A percentile compares a stretch with the other conserved stretches of the same genome.
phyloP scores from a whole-genome alignment of 1,139 yeast species.

The Yamadazyma taylorii region DNA sequence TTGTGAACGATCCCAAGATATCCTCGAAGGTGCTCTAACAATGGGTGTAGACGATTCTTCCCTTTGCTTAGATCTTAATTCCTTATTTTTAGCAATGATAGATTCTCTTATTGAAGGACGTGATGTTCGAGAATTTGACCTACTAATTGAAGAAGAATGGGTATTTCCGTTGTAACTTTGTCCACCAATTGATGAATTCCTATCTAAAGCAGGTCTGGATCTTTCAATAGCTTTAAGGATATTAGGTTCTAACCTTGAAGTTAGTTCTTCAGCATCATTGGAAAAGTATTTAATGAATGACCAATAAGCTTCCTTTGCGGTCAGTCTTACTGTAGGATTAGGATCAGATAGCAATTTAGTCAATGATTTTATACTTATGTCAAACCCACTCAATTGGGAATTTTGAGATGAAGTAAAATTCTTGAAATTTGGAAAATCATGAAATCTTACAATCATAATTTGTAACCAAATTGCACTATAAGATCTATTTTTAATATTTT shows the following conservation, averaged over 20 bases:
- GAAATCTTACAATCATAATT: slow-evolving; percentile 51
- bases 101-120: slow-evolving; percentile 36
- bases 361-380: slow-evolving; percentile 52
- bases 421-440: slow-evolving; percentile 15
- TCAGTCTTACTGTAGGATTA: slow-evolving; percentile 75
- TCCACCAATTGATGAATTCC: slow-evolving; percentile 1
- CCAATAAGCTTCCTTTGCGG: slow-evolving; percentile 78
- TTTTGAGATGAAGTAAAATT: slow-evolving; percentile 7
- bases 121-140: slow-evolving; percentile 13
- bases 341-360: slow-evolving; percentile 73
- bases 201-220: slow-evolving; percentile 42
- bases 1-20: slow-evolving; percentile 1
- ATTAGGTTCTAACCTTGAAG: slow-evolving; percentile 45
- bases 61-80: slow-evolving; percentile 25
- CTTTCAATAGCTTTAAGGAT: slow-evolving; percentile 42
- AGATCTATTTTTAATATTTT: slow-evolving; percentile 67
- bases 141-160: slow-evolving; percentile 3
- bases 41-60: slow-evolving; percentile 19
- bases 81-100: slow-evolving; percentile 36
- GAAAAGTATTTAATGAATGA: slow-evolving; percentile 50
- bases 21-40: slow-evolving; percentile 11
- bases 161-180: neutral
- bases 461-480: slow-evolving; percentile 74
- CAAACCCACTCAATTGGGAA: slow-evolving; percentile 31
- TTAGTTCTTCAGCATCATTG: slow-evolving; percentile 51